phyloP scores from a whole-genome alignment of 345 rosid species.

The Dipteronia dyeriana region DNA sequence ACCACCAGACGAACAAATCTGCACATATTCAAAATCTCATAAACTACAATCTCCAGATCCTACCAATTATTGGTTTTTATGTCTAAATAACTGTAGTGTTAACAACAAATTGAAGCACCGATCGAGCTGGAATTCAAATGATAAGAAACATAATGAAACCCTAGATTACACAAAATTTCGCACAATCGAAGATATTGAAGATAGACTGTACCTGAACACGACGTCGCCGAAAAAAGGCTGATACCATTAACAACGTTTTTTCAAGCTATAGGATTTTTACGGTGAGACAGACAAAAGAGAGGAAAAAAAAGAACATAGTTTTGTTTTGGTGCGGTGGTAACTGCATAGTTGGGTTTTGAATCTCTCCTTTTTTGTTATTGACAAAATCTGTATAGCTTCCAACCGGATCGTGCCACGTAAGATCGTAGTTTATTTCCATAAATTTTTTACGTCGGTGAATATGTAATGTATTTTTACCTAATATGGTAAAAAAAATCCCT shows the following conservation, averaged over 20 bases:
- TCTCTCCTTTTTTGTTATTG: background rate
- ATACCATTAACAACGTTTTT: background rate
- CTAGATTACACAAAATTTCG: background rate
- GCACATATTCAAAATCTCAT: background rate
- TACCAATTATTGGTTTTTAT: background rate
- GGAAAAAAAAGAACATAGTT: background rate
- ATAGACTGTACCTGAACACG: constrained; percentile 4
- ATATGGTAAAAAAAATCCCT: too few species aligned
- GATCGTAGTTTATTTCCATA: too few species aligned
- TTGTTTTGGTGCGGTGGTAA: background rate
- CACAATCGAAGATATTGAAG: background rate
- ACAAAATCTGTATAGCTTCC: background rate
- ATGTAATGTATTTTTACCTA: too few species aligned
- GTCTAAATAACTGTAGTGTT: background rate
- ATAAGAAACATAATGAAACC: background rate
- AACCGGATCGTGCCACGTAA: constrained; percentile 5
- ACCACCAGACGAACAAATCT: background rate
- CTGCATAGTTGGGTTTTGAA: background rate
- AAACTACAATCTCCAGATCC: constrained; percentile 7
- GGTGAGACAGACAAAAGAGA: too few species aligned
- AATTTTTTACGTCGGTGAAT: too few species aligned
- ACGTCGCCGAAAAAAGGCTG: background rate
- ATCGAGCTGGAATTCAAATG: constrained; percentile 9
- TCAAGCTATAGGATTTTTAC: background rate
- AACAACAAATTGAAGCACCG: background rate